Evolutionary conservation across 768 basidiomycete species (phyloP).

Genomic region (Tulasnella sp.): DNA sequence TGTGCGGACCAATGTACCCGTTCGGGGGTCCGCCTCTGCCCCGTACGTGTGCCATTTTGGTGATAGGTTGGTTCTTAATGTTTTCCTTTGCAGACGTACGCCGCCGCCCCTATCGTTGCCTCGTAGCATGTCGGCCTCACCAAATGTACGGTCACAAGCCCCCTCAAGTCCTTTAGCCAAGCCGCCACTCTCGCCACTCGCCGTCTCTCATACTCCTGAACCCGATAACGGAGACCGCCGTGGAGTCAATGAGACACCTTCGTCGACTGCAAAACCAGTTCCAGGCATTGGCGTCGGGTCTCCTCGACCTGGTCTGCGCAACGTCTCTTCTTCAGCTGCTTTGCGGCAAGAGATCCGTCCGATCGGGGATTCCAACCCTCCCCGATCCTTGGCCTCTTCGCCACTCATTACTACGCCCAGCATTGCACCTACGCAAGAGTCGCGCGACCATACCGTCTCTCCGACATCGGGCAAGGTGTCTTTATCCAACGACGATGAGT

Average conservation of each 20-base stretch:
- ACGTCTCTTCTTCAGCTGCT: not conserved
- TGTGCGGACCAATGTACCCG: too few relatives aligned
- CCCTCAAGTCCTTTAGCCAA: not conserved
- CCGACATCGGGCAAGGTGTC: not conserved
- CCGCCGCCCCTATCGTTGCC: slow-evolving; percentile 1
- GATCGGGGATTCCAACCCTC: not conserved
- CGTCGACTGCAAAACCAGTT: too few relatives aligned
- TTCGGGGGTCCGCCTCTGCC: too few relatives aligned
- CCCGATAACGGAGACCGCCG: too few relatives aligned
- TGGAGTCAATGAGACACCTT: too few relatives aligned
- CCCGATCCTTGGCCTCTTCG: not conserved
- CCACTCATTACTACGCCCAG: not conserved
- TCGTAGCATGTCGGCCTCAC: not conserved
- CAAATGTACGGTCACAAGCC: not conserved
- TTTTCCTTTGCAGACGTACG: not conserved
- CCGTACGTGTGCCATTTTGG: too few relatives aligned
- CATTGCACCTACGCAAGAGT: not conserved
- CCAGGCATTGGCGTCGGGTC: too few relatives aligned
- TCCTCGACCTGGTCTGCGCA: not conserved
- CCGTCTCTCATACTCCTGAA: not conserved
- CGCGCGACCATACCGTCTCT: not conserved
- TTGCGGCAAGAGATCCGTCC: not conserved
- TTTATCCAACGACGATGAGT: not conserved
- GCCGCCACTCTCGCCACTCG: not conserved
- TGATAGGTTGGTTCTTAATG: too few relatives aligned